These are phyloP conservation scores for Carex cristatella DNA, from an alignment of 176 grass and related monocot genomes.

Conservation along the genomic window DNA sequence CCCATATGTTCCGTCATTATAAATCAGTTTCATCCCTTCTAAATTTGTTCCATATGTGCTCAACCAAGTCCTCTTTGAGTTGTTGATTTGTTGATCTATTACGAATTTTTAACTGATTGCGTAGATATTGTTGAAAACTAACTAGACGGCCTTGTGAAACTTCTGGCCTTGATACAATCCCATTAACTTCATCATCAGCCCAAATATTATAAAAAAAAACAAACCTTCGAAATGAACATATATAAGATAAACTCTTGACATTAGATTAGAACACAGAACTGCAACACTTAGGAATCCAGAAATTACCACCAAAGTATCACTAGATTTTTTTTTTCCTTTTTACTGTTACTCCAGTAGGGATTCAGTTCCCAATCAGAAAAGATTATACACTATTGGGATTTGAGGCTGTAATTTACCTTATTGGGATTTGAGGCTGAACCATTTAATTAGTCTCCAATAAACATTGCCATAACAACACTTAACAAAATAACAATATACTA, in stretches of 20 bases:
- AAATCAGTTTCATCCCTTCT: no score
- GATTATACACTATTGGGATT: neutral
- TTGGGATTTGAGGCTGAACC: neutral
- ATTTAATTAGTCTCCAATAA: neutral
- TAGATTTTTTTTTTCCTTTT: neutral
- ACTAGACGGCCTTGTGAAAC: no score
- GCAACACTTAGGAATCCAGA: neutral
- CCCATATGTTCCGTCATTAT: no score
- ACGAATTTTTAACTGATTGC: no score
- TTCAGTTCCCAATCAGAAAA: neutral
- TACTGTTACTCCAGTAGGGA: neutral
- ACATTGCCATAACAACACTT: neutral
- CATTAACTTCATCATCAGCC: no score
- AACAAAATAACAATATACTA: neutral
- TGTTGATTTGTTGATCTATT: no score
- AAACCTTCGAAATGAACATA: neutral
- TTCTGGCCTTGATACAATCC: no score
- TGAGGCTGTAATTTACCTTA: neutral
- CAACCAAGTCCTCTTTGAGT: no score
- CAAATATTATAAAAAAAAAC: no score
- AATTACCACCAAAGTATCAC: neutral
- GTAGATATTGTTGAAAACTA: no score
- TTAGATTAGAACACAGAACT: neutral
- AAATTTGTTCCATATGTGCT: no score
- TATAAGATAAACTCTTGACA: neutral